phyloP scores from a whole-genome alignment of 208 protist genomes.

The Trypanosomatidae sp. region DNA sequence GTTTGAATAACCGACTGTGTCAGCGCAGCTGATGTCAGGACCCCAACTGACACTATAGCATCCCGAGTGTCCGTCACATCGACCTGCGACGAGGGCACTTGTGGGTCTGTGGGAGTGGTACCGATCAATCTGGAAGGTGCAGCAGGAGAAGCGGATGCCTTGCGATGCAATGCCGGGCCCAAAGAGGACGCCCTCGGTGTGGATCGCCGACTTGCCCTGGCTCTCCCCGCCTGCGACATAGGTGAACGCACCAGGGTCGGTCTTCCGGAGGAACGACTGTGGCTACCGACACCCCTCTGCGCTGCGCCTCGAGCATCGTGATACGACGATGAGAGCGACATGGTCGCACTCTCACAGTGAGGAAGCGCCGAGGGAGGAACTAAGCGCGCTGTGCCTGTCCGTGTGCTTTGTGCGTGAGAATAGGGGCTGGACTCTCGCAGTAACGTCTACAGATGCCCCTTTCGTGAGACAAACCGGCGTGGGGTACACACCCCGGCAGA shows the following conservation, averaged over 20 bases:
- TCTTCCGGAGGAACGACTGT: neutral
- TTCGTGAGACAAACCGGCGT: neutral
- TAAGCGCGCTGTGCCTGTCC: neutral
- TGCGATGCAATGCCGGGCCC: neutral
- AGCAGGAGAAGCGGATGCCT: neutral
- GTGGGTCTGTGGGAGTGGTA: neutral
- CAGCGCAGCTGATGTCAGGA: conserved; percentile 3
- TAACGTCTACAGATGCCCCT: neutral
- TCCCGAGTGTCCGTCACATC: neutral
- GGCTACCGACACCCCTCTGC: neutral
- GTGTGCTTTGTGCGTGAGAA: neutral
- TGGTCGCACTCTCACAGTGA: neutral
- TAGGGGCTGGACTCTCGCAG: neutral
- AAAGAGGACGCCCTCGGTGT: neutral
- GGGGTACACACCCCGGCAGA: neutral
- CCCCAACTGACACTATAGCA: neutral
- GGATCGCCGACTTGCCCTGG: neutral
- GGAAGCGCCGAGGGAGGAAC: neutral
- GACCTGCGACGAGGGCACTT: neutral
- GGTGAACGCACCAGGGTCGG: conserved; percentile 1
- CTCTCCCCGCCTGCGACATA: conserved; percentile 1
- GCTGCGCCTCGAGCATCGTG: conserved; percentile 2
- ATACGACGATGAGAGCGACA: conserved; percentile 18
- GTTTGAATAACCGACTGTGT: neutral
- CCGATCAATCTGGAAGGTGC: neutral